Evolutionary conservation across 495 filamentous ascomycete genomes (phyloP).

Genomic region (Penicillium desertorum): DNA sequence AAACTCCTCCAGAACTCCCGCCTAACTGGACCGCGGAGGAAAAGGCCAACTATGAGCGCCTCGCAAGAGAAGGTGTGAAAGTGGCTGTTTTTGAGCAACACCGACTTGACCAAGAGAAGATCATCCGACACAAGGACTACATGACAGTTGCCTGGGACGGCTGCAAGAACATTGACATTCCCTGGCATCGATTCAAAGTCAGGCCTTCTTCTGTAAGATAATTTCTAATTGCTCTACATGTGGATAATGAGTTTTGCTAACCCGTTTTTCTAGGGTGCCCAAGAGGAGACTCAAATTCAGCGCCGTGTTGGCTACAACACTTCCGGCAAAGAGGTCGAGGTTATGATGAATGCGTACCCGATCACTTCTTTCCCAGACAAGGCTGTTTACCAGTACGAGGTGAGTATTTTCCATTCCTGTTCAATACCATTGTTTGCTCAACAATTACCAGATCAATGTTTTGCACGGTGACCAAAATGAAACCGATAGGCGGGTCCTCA

Average conservation of each 20-base stretch:
- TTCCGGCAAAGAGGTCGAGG: conserved; percentile 54
- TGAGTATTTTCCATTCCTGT: conserved; percentile 47
- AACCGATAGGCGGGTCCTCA: conserved; percentile 36
- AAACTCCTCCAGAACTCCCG: not conserved
- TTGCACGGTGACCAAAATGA: conserved; percentile 45
- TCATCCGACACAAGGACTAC: not conserved
- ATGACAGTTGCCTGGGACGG: conserved; percentile 6
- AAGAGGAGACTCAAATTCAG: not conserved
- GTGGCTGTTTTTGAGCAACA: conserved; percentile 1
- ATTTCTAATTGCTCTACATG: not conserved
- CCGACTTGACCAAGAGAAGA: not conserved
- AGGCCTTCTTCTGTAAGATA: not conserved
- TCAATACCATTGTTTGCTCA: conserved; percentile 1
- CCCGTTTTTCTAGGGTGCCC: not conserved
- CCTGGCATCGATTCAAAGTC: conserved; percentile 10
- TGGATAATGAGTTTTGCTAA: not conserved
- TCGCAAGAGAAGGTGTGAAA: not conserved
- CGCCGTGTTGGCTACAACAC: conserved; percentile 48
- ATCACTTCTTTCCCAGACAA: conserved; percentile 54
- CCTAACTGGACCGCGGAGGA: conserved; percentile 2
- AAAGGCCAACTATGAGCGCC: not conserved
- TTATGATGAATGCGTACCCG: conserved; percentile 73
- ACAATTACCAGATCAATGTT: conserved; percentile 55
- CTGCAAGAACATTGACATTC: conserved; percentile 12
- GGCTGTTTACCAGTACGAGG: conserved; percentile 80